Conservation (phyloP, 345 rosid species). For the Chamaenerion angustifolium region DNA sequence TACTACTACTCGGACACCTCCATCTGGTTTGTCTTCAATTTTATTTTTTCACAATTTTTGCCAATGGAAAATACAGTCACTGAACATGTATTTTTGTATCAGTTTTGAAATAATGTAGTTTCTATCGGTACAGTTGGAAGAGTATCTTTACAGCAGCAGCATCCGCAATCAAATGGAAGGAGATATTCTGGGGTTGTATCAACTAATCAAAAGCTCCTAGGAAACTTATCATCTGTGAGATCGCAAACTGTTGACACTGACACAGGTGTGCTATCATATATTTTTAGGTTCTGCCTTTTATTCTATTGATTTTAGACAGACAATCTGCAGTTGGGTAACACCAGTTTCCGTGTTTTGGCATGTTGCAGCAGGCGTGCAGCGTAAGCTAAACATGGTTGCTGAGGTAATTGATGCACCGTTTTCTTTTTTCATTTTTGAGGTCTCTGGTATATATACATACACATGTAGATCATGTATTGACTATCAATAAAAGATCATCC, state of each 20-base stretch:
- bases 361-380: conserved; percentile 6
- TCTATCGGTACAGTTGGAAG: conserved; percentile 31
- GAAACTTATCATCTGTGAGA: conserved; percentile 34
- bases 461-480: no score
- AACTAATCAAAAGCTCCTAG: conserved; percentile 28
- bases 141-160: conserved; percentile 36
- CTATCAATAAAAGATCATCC: no score
- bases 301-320: no score
- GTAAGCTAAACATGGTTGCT: conserved; percentile 8
- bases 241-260: conserved; percentile 25
- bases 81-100: no score
- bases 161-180: conserved; percentile 12
- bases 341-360: no score
- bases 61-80: no score
- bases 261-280: conserved; percentile 16
- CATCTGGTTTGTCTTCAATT: conserved; percentile 33
- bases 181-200: conserved; percentile 26
- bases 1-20: conserved; percentile 44
- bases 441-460: no score
- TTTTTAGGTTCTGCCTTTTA: no score
- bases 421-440: neutral
- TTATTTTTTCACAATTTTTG: no score
- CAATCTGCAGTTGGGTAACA: no score
- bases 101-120: neutral
- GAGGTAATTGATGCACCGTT: conserved; percentile 5